These are phyloP conservation scores for Pyrenula aspistea DNA, from an alignment of 495 filamentous ascomycete genomes.

Conservation along the genomic window DNA sequence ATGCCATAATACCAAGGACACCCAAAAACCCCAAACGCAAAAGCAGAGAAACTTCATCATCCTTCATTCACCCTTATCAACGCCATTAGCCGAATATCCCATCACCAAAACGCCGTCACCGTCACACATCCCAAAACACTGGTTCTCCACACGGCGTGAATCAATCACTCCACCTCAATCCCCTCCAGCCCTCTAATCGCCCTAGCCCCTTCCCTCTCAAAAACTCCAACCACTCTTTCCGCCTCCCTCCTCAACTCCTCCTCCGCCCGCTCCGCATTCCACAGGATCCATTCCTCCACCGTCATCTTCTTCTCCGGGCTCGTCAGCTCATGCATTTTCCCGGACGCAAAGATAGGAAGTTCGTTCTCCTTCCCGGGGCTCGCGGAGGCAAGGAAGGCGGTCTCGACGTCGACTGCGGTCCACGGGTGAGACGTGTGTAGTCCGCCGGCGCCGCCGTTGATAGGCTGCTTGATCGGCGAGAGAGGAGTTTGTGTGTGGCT, in stretches of 20 bases:
- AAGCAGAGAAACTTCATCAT: too few relatives aligned
- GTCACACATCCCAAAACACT: not conserved
- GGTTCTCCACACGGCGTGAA: too few relatives aligned
- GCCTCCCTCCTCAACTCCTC: constrained; percentile 66
- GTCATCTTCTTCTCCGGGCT: constrained; percentile 79
- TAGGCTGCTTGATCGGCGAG: constrained; percentile 56
- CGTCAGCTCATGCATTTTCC: constrained; percentile 45
- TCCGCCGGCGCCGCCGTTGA: constrained; percentile 26
- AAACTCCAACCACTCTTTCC: constrained; percentile 63
- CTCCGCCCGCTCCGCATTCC: constrained; percentile 69
- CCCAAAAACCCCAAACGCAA: too few relatives aligned
- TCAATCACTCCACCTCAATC: constrained; percentile 29
- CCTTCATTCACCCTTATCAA: too few relatives aligned
- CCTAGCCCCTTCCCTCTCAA: constrained; percentile 69
- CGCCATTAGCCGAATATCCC: too few relatives aligned
- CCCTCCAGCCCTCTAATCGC: constrained; percentile 71
- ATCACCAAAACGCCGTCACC: not conserved
- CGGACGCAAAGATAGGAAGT: constrained; percentile 14
- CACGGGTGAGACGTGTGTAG: constrained; percentile 55
- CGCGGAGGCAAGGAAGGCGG: constrained; percentile 26
- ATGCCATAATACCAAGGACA: too few relatives aligned
- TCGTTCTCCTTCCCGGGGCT: constrained; percentile 40
- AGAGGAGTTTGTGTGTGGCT: constrained; percentile 6
- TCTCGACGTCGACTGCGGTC: constrained; percentile 62
- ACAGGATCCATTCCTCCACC: constrained; percentile 82